Base-by-base conservation (phyloP, 2,329 filamentous ascomycete species). In the Trichoderma simmonsii region DNA sequence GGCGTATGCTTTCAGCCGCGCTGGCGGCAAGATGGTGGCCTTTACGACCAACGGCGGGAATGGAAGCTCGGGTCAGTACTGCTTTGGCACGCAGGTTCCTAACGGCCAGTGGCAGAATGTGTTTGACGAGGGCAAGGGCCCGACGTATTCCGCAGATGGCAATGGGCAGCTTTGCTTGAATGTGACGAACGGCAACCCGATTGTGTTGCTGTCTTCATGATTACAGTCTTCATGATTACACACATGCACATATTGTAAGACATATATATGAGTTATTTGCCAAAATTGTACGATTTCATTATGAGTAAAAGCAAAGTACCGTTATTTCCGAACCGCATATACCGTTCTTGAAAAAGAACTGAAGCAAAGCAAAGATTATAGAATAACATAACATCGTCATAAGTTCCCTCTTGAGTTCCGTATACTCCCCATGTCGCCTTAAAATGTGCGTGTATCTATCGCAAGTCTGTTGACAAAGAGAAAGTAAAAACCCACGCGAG, bases 1-100 rank as follows among this genome's bases (percentile, higher is more conserved):
- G 14, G 84, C 81, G 0, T 86, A 86, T 73, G 84, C 83, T 3
- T 86, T 83, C 80, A 82, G 82, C 71, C 82, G 84, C 18, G 83
- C 80, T 0, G 79, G 78, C 14, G 84, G 84, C 8, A 80, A 82
- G 59, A 78, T 86, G 18, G 77, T 86, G 61, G 84, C 83, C 7
- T 77, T 86, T 48, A 86, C 84, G 3, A 83, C 81, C 59, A 86
- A 86, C 70, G 77, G 80, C 18, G 84, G 85, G 3, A 75, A 77
- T 51, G 81, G 80, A 1, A 81, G 79, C 26, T 82, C 78, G 43
- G 78, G 76, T 4, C 77, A 81, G 39, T 77, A 84, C 74, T 86
- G 85, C 75, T 83, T 86, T 77, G 80, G 81, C 73, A 80, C 81
- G 1, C 78, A 81, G 59, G 79, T 77, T 34, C 73, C 79, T 1